Base-by-base conservation (phyloP, 1,139 yeast species). In the Suzukiozyma palmioleophila region DNA sequence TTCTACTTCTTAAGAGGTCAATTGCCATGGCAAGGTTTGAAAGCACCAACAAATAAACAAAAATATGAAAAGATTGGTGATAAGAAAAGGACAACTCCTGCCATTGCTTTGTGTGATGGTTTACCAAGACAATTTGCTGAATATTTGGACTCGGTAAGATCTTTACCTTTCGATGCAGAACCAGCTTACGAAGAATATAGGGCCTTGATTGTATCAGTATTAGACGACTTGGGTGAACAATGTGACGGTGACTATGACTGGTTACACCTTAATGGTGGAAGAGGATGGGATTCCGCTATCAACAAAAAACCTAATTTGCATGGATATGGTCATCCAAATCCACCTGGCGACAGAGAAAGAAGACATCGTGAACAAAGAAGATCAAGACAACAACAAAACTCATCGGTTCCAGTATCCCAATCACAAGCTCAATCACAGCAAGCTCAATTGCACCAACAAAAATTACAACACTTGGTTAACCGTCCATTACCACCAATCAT, bases 21-120 rank as follows among this genome's bases (percentile, higher is more conserved):
- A 47, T 77, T 92, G 56, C 98, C 98, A 38, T 92, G 98, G 98
- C 98, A 92, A 68, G 97, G 98, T 24, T 75, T 92, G 50, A 90
- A 90, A 65, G 98, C 97, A n/a, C 95, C 96, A 48, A 89, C 95
- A 31, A 92, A 92, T 68, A 92, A 92, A 66, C 89, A 86, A 58
- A 92, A 92, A 64, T 92, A 92, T 62, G 97, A 92, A 64, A 90
- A 89, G 61, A 92, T 92, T 64, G 97, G 97, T 45, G 92, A 87
- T 56, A 90, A 90, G 64, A 90, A 90, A 66, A 87, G 89, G 62
- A 77, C 92, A 9, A 85, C 96, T 11, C 79, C 84, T 25, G 84
- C 92, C 33, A 73, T 73, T 42, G 89, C 86, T 38, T 69, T 90
- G 47, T 84, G 96, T 57, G 81, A 77, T 43, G 90, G 88, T 8